Conservation (phyloP, 371 early-diverging fungal species). For the Actinomucor elegans region DNA sequence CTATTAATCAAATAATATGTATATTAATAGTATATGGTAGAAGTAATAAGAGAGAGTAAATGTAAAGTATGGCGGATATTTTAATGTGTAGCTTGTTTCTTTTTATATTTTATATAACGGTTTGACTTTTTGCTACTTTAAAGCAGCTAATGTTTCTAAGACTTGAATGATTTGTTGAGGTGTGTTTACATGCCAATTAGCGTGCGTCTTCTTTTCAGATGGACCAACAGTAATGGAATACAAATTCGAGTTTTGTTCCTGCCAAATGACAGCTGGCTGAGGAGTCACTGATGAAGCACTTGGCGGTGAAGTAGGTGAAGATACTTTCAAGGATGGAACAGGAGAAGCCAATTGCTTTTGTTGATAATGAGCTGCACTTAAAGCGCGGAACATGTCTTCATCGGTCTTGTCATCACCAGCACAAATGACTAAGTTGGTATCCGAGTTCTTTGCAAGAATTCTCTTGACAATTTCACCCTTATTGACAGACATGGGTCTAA, state of each 20-base stretch:
- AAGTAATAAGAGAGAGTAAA: no score
- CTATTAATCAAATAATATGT: no score
- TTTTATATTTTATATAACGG: no score
- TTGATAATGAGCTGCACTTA: conserved; percentile 33
- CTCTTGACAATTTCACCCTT: conserved; percentile 94
- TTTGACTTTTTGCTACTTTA: no score
- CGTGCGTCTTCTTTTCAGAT: conserved; percentile 78
- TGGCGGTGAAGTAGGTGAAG: no score
- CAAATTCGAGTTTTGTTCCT: conserved; percentile 7
- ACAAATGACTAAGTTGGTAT: conserved; percentile 84
- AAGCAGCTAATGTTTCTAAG: neutral
- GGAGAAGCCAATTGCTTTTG: conserved; percentile 5
- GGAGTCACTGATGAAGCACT: no score
- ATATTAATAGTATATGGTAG: no score
- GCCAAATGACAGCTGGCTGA: conserved; percentile 5
- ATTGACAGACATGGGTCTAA: conserved; percentile 74
- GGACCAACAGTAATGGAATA: conserved; percentile 34
- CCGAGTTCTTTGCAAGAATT: conserved; percentile 55
- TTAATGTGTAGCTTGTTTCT: no score
- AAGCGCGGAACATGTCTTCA: conserved; percentile 89
- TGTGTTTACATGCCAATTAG: conserved; percentile 73
- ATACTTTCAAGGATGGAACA: neutral
- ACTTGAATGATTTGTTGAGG: conserved; percentile 44
- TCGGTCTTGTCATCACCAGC: conserved; percentile 97
- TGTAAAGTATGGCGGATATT: no score